Evolutionary conservation across 2,329 filamentous ascomycete species (phyloP), one percentile per base, ranked within the genome.

Genomic region (Aspergillus ochraceus): DNA sequence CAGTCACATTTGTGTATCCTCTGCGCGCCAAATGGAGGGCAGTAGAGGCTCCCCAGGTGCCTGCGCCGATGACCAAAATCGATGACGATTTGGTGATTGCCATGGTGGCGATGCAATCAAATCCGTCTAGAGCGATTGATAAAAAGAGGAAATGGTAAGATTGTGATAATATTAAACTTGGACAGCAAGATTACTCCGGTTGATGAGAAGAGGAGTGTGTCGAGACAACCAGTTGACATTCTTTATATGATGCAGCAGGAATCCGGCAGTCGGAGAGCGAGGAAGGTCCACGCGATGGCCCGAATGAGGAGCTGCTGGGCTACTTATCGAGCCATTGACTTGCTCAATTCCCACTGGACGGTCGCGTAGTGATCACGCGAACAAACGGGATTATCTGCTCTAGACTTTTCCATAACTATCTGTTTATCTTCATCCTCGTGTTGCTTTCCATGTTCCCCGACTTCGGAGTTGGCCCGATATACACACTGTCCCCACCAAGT

Each of bases 21-120:
- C 68, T 65, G 9, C 79, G 72, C 39, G 77, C 52, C 1, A 82
- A 76, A 65, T 82, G 80, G 17, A 81, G 69, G 3, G 80, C 80
- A 0, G 80, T 82, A 6, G 79, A 81, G 2, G 79, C 75, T 12
- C 80, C 79, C 60, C 79, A 77, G 6, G 79, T 79, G 49, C 79
- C 79, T 10, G 79, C 81, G 30, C 82, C 82, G n/a, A 81, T 77
- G 29, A 83, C 73, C 19, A 81, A 71, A 49, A 83, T 70, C 22
- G 69, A 55, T 36, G 62, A 66, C 24, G 60, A 59, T 46, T 63
- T 61, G 22, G 62, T 58, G 36, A 64, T 30, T 32, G 61, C 30
- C 62, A 66, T 66, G 46, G 58, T 22, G 45, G n/a, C 11, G 20
- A n/a, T 47, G 50, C 11, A 36, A 36, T 36, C 32, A 36, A 17